Base-by-base conservation (phyloP, 106 monocot species). In the Acanthochlamys bracteata region DNA sequence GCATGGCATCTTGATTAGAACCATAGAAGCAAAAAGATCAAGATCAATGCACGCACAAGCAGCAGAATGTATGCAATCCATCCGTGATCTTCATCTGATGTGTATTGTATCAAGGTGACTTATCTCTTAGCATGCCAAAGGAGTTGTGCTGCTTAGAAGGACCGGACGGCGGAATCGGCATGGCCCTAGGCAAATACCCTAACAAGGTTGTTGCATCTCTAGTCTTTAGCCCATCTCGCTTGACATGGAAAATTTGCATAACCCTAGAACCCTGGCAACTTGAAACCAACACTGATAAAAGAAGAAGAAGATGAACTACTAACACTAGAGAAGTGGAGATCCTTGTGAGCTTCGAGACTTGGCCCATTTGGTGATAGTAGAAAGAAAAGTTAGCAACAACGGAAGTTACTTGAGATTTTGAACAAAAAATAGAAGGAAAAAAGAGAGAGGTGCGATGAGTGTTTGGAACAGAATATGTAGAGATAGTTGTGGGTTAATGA, bases 111-210 rank as follows among this genome's bases (percentile, higher is more conserved):
- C 59, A 66, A 52, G 41, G 66, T 4, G 59, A 3, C 22, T 39
- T 20, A 4, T 20, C 22, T 20, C 51, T 66, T n/a, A 61, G 41
- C 46, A 77, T 41, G 17, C 71, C 71, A 21, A 77, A 10, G 53
- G 39, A 66, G 71, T 77, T 77, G 72, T 77, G 77, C 41, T 55
- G 66, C 66, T 67, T 77, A 14, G 77, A 77, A 41, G 77, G 77
- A 2, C 61, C 77, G 10, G 77, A 77, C n/a, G 77, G 77, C 25
- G 77, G 61, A 19, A 71, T 57, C 24, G 54, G 61, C 42, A 62
- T 62, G 22, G 61, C 66, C 42, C 54, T 71, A 41, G 71, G 71
- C 19, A 77, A 66, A 49, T 66, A 77, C 13, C 71, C 77, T 9
- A 67, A 33, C 61, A 72, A 72, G 24, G 51, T 17, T 2, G 40